Evolutionary conservation across 768 basidiomycete species (phyloP), one percentile per base, ranked within the genome.

Genomic region (Tricholoma hemisulphureum): DNA sequence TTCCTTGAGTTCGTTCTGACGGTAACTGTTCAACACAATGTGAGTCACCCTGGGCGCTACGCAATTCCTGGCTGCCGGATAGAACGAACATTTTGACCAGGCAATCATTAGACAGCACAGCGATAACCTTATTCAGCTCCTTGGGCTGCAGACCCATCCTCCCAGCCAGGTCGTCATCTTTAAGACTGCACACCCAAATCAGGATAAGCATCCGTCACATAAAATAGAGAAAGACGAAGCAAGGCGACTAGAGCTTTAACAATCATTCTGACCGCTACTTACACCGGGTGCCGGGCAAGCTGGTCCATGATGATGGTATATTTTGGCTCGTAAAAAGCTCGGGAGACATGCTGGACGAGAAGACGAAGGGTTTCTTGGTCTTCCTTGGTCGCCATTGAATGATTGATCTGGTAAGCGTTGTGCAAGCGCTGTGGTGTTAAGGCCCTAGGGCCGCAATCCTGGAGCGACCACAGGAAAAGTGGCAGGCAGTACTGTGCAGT

Each of bases 321-420:
- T 66, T 91, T 91, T 45, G 92, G 80, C 71, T 98, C 97, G 75
- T 98, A 99, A 75, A 99, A 98, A 31, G 90, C 87, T 66, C 96
- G 85, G 46, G 89, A 86, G 69, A 96, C 93, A 76, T 93, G 89
- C 71, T 97, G 94, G 63, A 97, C 92, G 65, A 99, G 87, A 58
- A 87, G 83, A 71, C 86, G 87, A 55, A 95, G 85, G 2, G 83
- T 85, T 71, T 91, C 89, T 75, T 87, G 84, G 67, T 91, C 90
- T 69, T 91, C 90, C 69, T 88, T 53, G 34, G 56, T 61, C 61
- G 58, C 58, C 58, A 58, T 60, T n/a, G n/a, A n/a, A n/a, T n/a
- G n/a, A n/a, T n/a, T 39, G 43, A 43, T 56, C 20, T 60, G 52
- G 26, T 49, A 48, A 48, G 46, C 46, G 39, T 56, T 49, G 56